phyloP scores from a whole-genome alignment of 305 asterid genomes.

The Fraxinus baroniana region DNA sequence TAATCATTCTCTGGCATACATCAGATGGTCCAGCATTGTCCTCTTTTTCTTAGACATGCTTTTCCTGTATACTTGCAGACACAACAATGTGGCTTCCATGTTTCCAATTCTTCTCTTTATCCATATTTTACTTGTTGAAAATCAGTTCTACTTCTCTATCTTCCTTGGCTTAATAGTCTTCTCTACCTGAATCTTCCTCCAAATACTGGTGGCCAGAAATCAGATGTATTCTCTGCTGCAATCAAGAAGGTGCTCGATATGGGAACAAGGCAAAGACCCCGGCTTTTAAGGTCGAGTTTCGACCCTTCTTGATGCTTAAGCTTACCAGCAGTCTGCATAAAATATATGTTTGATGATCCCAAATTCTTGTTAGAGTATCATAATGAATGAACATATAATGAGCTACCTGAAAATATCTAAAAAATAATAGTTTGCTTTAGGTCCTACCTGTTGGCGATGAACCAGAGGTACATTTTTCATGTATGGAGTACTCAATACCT shows the following conservation, averaged over 20 bases:
- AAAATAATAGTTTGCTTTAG: not conserved
- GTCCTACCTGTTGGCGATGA: slow-evolving; percentile 47
- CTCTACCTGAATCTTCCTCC: slow-evolving; percentile 57
- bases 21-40: slow-evolving; percentile 56
- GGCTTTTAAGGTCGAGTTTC: slow-evolving; percentile 51
- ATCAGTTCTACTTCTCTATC: not conserved
- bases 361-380: not conserved
- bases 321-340: slow-evolving; percentile 34
- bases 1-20: slow-evolving; percentile 36
- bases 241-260: slow-evolving; percentile 76
- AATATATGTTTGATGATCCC: not conserved
- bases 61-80: slow-evolving; percentile 31
- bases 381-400: not conserved
- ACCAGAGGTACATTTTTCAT: slow-evolving; percentile 36
- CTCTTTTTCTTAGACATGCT: slow-evolving; percentile 24
- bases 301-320: slow-evolving; percentile 38
- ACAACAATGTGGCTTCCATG: slow-evolving; percentile 23
- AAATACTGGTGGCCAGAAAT: slow-evolving; percentile 75
- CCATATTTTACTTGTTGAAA: slow-evolving; percentile 3
- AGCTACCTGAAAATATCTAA: not conserved
- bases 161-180: not conserved
- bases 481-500: slow-evolving; percentile 56
- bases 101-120: not conserved
- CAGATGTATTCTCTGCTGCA: slow-evolving; percentile 57
- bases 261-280: slow-evolving; percentile 81